Base-by-base conservation (phyloP, 2,329 filamentous ascomycete genomes). In the Aspergillus ibericus region DNA sequence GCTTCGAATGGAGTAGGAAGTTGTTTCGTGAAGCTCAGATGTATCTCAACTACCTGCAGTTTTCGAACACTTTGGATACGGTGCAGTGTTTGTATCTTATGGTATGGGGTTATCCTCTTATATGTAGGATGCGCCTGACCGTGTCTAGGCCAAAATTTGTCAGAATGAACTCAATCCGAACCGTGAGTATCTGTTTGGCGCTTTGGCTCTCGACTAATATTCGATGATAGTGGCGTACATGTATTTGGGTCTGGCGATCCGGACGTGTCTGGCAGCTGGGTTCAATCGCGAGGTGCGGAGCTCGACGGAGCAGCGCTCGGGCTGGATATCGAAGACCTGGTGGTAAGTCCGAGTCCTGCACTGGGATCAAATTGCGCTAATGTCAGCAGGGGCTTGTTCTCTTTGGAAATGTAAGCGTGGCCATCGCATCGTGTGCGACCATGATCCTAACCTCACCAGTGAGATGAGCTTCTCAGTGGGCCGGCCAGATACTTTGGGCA, bases 81-180 rank as follows among this genome's bases (percentile, higher is more conserved):
- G 78, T 81, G 4, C 80, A 82, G 55, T 78, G 77, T 44, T 73
- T 79, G 34, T 78, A 81, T 59, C 71, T 82, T 6, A 73, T 82
- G 73, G 78, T 78, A 57, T 4, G n/a, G 22, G 1, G 5, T 12
- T 1, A 1, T 5, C 2, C 15, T n/a, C 12, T 5, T 3, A 1
- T 12, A 12, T n/a, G 4, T 20, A 7, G 27, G 18, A 12, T 27
- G 8, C n/a, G 50, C 35, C 49, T 59, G 20, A 63, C 27, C 5
- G 38, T 32, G 13, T 7, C 18, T 35, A 79, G 77, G 76, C 79
- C 6, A 81, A 81, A 63, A 74, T 82, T 4, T 81, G 78, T 59
- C 80, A 82, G 57, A 80, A 81, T 51, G 78, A 82, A 59, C 69
- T 82, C 4, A 80, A 81, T 52, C 78, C 78, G 5, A 78, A 81